Evolutionary conservation across 768 basidiomycete species (phyloP), one percentile per base, ranked within the genome.

Genomic region (Podaxis sp.): DNA sequence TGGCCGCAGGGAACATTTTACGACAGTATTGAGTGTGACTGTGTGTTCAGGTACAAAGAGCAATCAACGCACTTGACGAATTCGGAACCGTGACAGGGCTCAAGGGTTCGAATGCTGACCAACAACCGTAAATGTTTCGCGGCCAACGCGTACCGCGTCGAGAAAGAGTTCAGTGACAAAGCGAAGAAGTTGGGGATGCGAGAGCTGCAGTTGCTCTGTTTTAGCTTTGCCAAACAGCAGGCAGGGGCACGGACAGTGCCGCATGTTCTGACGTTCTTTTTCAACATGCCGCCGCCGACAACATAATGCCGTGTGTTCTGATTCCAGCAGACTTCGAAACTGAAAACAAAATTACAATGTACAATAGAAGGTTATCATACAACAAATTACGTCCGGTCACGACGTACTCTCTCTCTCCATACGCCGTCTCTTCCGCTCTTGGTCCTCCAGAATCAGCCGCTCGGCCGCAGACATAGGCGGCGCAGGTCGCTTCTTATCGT

Each of bases 371-470:
- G 37, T 46, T 33, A 8, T 33, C 33, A 53, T 61, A 59, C 53
- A 66, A 54, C 22, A 37, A 24, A 22, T 50, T 13, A 66, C 65
- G 71, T 64, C 67, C 12, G 33, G 36, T 71, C 67, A 74, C 69
- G 67, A 63, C 38, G 64, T 59, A 60, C 75, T 76, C 65, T 80
- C 79, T 63, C 79, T 71, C 48, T 90, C 91, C 86, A 91, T 88
- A 66, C 85, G 78, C 66, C 93, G 80, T 72, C 88, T 82, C 75
- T 96, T 96, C 71, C 94, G 82, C 74, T 94, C 93, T 76, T 92
- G 91, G 30, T 97, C 95, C 78, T 98, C 96, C 62, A 87, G 67
- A 64, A 97, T 96, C 63, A 99, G 75, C 65, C 84, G 80, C 74
- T 98, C 96, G 15, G 91, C 91, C 26, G 91, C 92, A 67, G 87